Percentiles rank a stretch among this genome's conserved stretches.
phyloP scores from a whole-genome alignment of 1,284 basidiomycete species.

The Blastosporella zonata region DNA sequence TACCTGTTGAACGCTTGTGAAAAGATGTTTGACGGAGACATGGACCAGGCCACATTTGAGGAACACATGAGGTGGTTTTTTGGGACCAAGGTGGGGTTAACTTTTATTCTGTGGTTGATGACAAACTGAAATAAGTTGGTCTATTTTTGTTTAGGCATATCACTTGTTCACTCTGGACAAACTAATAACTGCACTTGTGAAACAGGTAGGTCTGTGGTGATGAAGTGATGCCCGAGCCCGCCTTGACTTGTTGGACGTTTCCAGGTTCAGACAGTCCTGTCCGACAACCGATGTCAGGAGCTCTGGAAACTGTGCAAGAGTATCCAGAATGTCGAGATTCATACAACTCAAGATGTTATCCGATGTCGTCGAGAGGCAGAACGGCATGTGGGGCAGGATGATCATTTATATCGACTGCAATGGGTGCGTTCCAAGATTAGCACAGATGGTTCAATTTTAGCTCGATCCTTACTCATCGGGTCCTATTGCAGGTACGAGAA shows the following conservation, averaged over 20 bases:
- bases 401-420: slow-evolving; percentile 89
- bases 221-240: slow-evolving; percentile 2
- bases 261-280: slow-evolving; percentile 82
- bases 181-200: slow-evolving; percentile 82
- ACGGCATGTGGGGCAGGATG: slow-evolving; percentile 80
- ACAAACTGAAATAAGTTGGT: slow-evolving; percentile 3
- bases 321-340: slow-evolving; percentile 45
- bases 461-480: slow-evolving; percentile 12
- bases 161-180: slow-evolving; percentile 91
- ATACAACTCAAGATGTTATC: slow-evolving; percentile 78
- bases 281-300: slow-evolving; percentile 72
- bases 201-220: slow-evolving; percentile 60
- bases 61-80: slow-evolving; percentile 97
- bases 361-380: slow-evolving; percentile 91
- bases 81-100: slow-evolving; percentile 77
- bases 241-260: not conserved
- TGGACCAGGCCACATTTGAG: slow-evolving; percentile 89
- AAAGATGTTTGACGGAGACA: slow-evolving; percentile 89
- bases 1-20: slow-evolving; percentile 92
- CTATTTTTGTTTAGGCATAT: slow-evolving; percentile 61
- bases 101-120: slow-evolving; percentile 9
- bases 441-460: slow-evolving; percentile 15
- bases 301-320: slow-evolving; percentile 63
- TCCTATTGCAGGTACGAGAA: slow-evolving; percentile 52
- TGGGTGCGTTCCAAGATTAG: slow-evolving; percentile 63